Base-by-base conservation (phyloP, 164 flowering plant species). In the Litsea cubeba region DNA sequence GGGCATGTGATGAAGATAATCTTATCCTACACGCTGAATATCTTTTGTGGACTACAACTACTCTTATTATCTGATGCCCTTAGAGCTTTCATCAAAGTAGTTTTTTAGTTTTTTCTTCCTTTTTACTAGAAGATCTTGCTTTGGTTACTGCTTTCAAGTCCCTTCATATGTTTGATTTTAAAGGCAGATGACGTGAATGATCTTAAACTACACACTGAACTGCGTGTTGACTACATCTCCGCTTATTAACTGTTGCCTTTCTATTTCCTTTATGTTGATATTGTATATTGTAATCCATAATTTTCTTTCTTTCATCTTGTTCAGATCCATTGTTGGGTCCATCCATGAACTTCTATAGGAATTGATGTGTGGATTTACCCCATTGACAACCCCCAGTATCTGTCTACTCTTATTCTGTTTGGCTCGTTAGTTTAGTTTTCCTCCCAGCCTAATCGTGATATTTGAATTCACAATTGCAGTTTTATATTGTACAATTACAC, bases 1-100 rank as follows among this genome's bases (percentile, higher is more conserved):
- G 10, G 78, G 78, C 78, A 76, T 26, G 28, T 76, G 78, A 76
- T 70, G 69, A n/a, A 32, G 20, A 65, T 18, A 78, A 67, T 83
- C 85, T 85, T 85, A 88, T 88, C 81, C 86, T 87, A 86, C 85
- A 87, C 85, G 76, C 94, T 75, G 91, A 90, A 74, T 57, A 54
- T 24, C 18, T 67, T 67, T 32, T 86, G 89, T 80, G 23, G 92
- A 84, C 71, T 65, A 76, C 1, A 76, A 77, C 87, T 83, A 83
- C 84, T 80, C 83, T 80, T 85, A 83, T 84, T 87, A 78, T 88
- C 89, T 87, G 90, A 87, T 85, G 87, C 88, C 84, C 60, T 71
- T 2, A 20, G 5, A 14, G 1, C 46, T 54, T 54, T 14, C 12
- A 15, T 15, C 12, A 18, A 3, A 20, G 60, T 15, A 14, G n/a